These are phyloP conservation scores for Chamaecrista fasciculata DNA, from an alignment of 306 rosid genomes.

Conservation along the genomic window DNA sequence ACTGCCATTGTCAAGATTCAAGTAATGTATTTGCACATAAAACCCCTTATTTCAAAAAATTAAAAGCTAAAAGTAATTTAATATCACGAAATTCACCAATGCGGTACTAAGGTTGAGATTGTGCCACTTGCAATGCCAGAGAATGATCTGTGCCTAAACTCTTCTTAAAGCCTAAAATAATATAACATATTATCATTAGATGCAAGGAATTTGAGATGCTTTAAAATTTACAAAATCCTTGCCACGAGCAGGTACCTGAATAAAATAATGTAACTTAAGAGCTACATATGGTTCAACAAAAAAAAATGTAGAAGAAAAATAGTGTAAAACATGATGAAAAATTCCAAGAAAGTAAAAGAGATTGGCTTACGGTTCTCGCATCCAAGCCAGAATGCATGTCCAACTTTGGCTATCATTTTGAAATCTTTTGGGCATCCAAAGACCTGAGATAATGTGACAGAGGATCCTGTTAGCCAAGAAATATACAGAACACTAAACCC, in stretches of 20 bases:
- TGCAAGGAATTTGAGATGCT: background rate
- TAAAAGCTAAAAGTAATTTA: too few species aligned
- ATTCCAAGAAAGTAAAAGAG: background rate
- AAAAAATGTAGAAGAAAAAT: background rate
- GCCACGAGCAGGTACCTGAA: slow-evolving; percentile 23
- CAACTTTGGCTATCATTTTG: background rate
- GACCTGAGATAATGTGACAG: slow-evolving; percentile 1
- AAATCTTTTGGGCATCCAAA: slow-evolving; percentile 10
- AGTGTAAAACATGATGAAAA: background rate
- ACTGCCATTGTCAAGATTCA: background rate
- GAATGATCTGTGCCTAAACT: too few species aligned
- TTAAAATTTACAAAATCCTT: slow-evolving; percentile 15
- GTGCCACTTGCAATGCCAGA: too few species aligned
- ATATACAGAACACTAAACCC: background rate
- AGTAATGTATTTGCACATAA: background rate
- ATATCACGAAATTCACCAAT: too few species aligned
- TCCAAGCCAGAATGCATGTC: slow-evolving; percentile 20
- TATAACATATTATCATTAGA: slow-evolving; percentile 13
- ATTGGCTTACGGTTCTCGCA: background rate
- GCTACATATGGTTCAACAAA: background rate
- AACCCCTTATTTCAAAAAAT: too few species aligned
- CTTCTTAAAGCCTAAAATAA: background rate
- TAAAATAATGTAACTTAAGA: slow-evolving; percentile 8
- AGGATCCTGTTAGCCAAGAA: background rate
- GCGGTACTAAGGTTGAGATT: too few species aligned